Evolutionary conservation across 2,329 filamentous ascomycete genomes (phyloP).

Genomic region (Dothideomycetidae sp.): DNA sequence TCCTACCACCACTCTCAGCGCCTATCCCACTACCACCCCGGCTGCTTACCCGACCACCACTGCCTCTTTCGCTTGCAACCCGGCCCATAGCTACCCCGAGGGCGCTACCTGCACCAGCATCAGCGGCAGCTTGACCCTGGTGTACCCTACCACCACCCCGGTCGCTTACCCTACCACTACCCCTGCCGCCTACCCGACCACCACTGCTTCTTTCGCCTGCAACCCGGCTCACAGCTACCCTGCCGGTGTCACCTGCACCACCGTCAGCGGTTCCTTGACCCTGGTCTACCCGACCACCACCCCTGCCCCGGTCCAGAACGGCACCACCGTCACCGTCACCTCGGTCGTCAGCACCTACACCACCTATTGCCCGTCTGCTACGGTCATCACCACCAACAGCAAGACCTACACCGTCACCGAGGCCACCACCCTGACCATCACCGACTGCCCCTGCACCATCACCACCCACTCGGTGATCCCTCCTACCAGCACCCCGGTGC

Average conservation of each 20-base stretch:
- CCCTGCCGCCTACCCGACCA: too few relatives aligned
- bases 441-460: conserved; percentile 29
- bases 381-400: conserved; percentile 16
- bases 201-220: neutral
- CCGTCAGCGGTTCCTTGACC: neutral
- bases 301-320: conserved; percentile 11
- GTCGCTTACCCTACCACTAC: conserved; percentile 23
- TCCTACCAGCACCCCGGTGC: neutral
- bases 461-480: conserved; percentile 35
- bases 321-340: conserved; percentile 19
- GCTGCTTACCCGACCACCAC: conserved; percentile 15
- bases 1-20: conserved; percentile 16
- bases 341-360: conserved; percentile 18
- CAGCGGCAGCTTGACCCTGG: conserved; percentile 32
- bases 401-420: conserved; percentile 15
- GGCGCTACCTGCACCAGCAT: conserved; percentile 32
- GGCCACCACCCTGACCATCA: conserved; percentile 16
- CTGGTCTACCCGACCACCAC: conserved; percentile 13
- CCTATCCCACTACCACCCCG: conserved; percentile 15
- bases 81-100: neutral
- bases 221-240: neutral
- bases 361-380: conserved; percentile 20
- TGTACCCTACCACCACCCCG: neutral
- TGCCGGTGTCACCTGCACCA: neutral
- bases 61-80: neutral